phyloP scores from a whole-genome alignment of 768 basidiomycete species.

The Thelephora ganbajun region DNA sequence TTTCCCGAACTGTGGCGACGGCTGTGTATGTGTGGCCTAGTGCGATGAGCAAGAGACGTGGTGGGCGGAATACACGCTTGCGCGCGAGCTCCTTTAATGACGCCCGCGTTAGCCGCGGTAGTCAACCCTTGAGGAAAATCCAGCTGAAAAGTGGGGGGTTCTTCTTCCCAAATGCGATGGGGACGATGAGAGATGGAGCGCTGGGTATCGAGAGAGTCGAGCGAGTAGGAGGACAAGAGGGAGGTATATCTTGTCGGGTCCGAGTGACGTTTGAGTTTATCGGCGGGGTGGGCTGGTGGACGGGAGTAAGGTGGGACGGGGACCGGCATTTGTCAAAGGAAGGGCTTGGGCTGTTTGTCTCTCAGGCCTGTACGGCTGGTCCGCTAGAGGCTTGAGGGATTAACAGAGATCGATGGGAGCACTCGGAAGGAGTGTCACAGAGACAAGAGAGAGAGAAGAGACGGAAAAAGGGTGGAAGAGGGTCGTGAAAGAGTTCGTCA shows the following conservation, averaged over 20 bases:
- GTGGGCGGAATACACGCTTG: slow-evolving; percentile 78
- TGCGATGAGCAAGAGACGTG: slow-evolving; percentile 13
- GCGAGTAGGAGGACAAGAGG: slow-evolving; percentile 44
- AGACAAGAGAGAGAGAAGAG: slow-evolving; percentile 24
- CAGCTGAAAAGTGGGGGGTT: slow-evolving; percentile 26
- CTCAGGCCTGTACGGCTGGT: too few species aligned
- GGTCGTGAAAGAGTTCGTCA: slow-evolving; percentile 71
- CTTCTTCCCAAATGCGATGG: slow-evolving; percentile 53
- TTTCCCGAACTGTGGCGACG: neutral
- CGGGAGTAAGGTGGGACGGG: slow-evolving; percentile 55
- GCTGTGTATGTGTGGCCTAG: neutral
- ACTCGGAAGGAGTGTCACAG: slow-evolving; percentile 25
- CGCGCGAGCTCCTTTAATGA: slow-evolving; percentile 78
- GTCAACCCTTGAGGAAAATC: slow-evolving; percentile 66
- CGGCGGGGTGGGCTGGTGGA: slow-evolving; percentile 46
- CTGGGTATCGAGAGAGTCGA: slow-evolving; percentile 57
- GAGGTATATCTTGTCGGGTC: slow-evolving; percentile 21
- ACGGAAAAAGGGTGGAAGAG: slow-evolving; percentile 18
- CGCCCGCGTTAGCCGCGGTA: slow-evolving; percentile 61
- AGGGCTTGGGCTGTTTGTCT: slow-evolving; percentile 20
- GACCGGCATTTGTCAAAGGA: slow-evolving; percentile 68
- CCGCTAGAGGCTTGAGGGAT: too few species aligned
- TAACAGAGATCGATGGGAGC: neutral
- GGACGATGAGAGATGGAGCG: slow-evolving; percentile 40
- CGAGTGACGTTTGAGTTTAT: slow-evolving; percentile 34